Evolutionary conservation across 2,329 filamentous ascomycete species (phyloP).

Genomic region (Monilinia fructicola): DNA sequence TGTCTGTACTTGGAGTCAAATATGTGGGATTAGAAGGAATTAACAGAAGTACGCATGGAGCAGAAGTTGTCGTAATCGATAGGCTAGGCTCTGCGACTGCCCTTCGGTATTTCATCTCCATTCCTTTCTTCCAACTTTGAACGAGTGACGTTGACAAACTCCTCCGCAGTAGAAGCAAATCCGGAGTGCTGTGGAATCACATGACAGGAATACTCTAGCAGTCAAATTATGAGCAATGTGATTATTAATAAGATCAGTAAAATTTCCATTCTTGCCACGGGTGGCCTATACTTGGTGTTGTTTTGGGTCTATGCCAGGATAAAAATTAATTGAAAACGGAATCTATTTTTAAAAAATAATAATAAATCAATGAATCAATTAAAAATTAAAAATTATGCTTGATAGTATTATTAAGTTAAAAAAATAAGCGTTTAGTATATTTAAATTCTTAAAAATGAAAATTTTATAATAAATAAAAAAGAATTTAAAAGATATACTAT

Average conservation of each 20-base stretch:
- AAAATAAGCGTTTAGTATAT: no score
- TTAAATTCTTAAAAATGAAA: no score
- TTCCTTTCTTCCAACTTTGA: neutral
- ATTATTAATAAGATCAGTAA: neutral
- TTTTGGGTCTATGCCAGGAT: no score
- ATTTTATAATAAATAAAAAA: no score
- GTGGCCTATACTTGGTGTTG: no score
- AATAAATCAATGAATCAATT: no score
- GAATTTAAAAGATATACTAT: no score
- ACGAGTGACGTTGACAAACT: neutral
- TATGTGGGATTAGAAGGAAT: neutral
- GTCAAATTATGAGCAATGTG: neutral
- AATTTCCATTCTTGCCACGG: neutral
- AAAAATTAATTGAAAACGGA: no score
- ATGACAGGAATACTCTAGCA: constrained; percentile 10
- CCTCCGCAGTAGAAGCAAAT: neutral
- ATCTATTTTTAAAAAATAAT: no score
- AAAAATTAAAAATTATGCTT: no score
- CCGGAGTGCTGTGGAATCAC: constrained; percentile 13
- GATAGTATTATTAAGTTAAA: no score
- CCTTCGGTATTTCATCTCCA: neutral
- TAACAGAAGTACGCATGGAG: neutral
- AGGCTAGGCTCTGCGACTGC: neutral
- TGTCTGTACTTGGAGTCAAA: neutral
- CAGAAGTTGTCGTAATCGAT: neutral